Evolutionary conservation across 805 yeast species (phyloP).

Genomic region (Pichia heedii): DNA sequence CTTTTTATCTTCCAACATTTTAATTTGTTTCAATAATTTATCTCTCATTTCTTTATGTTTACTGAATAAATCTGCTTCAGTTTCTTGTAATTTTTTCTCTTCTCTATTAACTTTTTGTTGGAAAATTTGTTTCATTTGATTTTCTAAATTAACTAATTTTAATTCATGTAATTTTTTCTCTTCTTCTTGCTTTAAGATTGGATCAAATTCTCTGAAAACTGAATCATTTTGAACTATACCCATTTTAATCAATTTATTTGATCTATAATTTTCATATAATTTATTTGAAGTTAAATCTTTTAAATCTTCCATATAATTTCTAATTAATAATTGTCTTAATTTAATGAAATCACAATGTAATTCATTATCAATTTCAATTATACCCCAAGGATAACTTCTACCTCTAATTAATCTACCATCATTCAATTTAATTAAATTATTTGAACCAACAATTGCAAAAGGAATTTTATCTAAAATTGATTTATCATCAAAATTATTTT

Average conservation of each 20-base stretch:
- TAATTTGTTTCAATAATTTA: slow-evolving; percentile 78
- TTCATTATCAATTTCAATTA: slow-evolving; percentile 90
- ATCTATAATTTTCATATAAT: slow-evolving; percentile 84
- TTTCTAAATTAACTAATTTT: slow-evolving; percentile 85
- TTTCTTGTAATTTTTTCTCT: slow-evolving; percentile 93
- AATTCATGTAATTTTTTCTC: slow-evolving; percentile 91
- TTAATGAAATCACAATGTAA: slow-evolving; percentile 86
- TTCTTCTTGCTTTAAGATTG: slow-evolving; percentile 84
- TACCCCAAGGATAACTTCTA: slow-evolving; percentile 95
- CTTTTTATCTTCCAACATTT: slow-evolving; percentile 86
- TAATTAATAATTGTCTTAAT: slow-evolving; percentile 78
- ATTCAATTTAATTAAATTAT: slow-evolving; percentile 52
- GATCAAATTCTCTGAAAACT: slow-evolving; percentile 94
- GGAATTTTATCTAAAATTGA: slow-evolving; percentile 70
- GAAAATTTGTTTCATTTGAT: slow-evolving; percentile 94
- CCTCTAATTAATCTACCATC: slow-evolving; percentile 85
- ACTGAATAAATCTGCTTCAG: slow-evolving; percentile 91
- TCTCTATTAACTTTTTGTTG: slow-evolving; percentile 94
- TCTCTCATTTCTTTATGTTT: slow-evolving; percentile 98
- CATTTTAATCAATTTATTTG: slow-evolving; percentile 65
- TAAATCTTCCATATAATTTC: slow-evolving; percentile 89
- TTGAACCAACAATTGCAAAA: slow-evolving; percentile 91
- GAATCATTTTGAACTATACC: slow-evolving; percentile 89
- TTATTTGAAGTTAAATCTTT: slow-evolving; percentile 71
- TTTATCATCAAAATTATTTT: slow-evolving; percentile 54